Percentiles rank a stretch among this genome's conserved stretches.
Evolutionary conservation across 1,284 basidiomycete species (phyloP).

Genomic region (Naganishia cerealis): DNA sequence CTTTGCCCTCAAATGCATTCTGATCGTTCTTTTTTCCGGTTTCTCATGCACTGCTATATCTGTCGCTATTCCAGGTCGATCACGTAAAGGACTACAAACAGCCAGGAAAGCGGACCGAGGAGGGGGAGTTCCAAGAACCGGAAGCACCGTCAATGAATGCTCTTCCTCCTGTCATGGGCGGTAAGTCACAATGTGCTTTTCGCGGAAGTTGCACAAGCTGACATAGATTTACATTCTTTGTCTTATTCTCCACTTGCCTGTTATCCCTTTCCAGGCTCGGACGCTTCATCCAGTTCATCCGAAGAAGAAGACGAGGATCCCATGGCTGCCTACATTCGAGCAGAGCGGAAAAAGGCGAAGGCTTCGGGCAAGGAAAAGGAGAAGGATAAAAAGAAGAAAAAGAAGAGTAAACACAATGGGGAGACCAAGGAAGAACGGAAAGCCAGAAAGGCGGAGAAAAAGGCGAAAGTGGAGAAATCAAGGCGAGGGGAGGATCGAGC

Average conservation of each 20-base stretch:
- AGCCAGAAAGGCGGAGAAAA: constrained; percentile 38
- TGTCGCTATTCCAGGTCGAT: constrained; percentile 60
- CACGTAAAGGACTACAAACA: constrained; percentile 94
- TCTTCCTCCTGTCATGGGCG: constrained; percentile 61
- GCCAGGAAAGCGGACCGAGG: constrained; percentile 72
- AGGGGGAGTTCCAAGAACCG: constrained; percentile 83
- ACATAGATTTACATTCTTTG: too few relatives aligned
- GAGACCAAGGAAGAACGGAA: constrained; percentile 35
- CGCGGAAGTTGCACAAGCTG: background rate
- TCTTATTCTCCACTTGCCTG: too few relatives aligned
- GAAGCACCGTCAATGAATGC: constrained; percentile 84
- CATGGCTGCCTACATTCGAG: constrained; percentile 81
- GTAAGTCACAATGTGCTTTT: constrained; percentile 1
- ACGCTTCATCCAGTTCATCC: constrained; percentile 58
- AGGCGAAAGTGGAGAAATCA: constrained; percentile 40
- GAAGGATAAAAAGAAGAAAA: constrained; percentile 51
- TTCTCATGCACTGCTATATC: background rate
- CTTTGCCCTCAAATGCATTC: background rate
- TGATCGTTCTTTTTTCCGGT: background rate
- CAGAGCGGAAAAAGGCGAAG: constrained; percentile 64
- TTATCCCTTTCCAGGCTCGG: constrained; percentile 38
- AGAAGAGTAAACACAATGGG: constrained; percentile 35
- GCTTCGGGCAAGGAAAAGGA: constrained; percentile 61
- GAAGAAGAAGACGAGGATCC: constrained; percentile 93
- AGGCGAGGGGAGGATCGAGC: background rate